Evolutionary conservation across 768 basidiomycete species (phyloP).

Genomic region (Cystobasidium tubakii): DNA sequence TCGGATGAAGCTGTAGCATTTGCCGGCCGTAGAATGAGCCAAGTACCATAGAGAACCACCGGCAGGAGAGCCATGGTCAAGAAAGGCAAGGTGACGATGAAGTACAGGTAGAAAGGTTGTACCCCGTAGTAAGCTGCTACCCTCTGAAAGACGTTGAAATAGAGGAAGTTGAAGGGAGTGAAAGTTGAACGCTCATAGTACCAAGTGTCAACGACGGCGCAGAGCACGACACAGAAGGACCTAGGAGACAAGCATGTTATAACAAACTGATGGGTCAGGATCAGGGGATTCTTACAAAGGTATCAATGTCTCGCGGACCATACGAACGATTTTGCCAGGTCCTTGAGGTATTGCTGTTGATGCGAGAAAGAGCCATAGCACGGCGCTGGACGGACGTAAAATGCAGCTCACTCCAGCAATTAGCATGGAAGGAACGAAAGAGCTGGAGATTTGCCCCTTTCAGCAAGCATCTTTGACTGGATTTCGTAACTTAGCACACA

Average conservation of each 20-base stretch:
- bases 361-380: constrained; percentile 76
- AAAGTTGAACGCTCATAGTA: constrained; percentile 65
- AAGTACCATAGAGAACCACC: constrained; percentile 63
- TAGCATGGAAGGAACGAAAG: constrained; percentile 50
- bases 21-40: constrained; percentile 32
- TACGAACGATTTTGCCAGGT: no score
- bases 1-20: neutral
- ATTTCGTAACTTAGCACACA: no score
- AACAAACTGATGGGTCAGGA: no score
- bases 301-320: neutral
- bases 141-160: constrained; percentile 66
- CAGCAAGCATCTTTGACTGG: neutral
- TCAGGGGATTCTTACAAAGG: constrained; percentile 1
- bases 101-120: constrained; percentile 79
- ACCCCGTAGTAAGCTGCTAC: constrained; percentile 89
- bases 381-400: constrained; percentile 75
- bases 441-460: neutral
- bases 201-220: constrained; percentile 60
- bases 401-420: constrained; percentile 73
- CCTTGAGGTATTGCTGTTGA: neutral
- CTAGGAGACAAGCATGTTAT: constrained; percentile 53
- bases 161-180: constrained; percentile 74
- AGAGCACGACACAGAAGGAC: constrained; percentile 5
- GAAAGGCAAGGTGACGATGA: constrained; percentile 76
- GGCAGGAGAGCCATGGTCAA: constrained; percentile 68